Evolutionary conservation across 208 protist genomes (phyloP).

Genomic region (Acanthamoeba sp.): DNA sequence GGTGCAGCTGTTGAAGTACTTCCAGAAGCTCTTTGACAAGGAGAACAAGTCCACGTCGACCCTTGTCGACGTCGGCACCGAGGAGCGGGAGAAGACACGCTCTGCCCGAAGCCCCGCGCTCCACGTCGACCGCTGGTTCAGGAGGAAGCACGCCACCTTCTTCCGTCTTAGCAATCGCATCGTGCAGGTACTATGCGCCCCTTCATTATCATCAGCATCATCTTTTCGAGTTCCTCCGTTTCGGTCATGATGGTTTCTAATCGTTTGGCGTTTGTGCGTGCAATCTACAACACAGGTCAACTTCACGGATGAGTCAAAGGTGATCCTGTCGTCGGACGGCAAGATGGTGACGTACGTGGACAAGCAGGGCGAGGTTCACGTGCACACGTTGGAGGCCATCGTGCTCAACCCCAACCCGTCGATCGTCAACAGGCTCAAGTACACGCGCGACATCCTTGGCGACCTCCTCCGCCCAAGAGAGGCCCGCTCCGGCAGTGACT

Average conservation of each 20-base stretch:
- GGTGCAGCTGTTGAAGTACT: slow-evolving; percentile 97
- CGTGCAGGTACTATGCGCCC: slow-evolving; percentile 90
- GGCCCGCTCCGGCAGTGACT: background rate
- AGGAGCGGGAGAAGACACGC: background rate
- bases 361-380: slow-evolving; percentile 36
- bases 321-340: slow-evolving; percentile 94
- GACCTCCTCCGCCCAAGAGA: slow-evolving; percentile 53
- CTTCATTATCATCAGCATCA: background rate
- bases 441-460: slow-evolving; percentile 76
- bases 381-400: slow-evolving; percentile 54
- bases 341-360: slow-evolving; percentile 90
- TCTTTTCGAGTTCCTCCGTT: background rate
- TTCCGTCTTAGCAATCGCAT: slow-evolving; percentile 96
- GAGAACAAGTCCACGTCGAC: slow-evolving; percentile 33
- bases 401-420: slow-evolving; percentile 11
- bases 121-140: slow-evolving; percentile 96
- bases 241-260: no score
- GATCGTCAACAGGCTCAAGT: slow-evolving; percentile 78
- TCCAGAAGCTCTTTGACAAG: slow-evolving; percentile 91
- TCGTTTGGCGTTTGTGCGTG: no score
- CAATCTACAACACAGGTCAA: slow-evolving; percentile 77
- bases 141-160: slow-evolving; percentile 94
- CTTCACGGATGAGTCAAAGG: slow-evolving; percentile 95
- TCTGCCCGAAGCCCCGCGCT: slow-evolving; percentile 28
- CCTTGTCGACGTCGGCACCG: background rate